Percentiles rank a stretch among this genome's conserved stretches.
phyloP scores from a whole-genome alignment of 2,329 filamentous ascomycete species.

The Fusarium drepaniforme region DNA sequence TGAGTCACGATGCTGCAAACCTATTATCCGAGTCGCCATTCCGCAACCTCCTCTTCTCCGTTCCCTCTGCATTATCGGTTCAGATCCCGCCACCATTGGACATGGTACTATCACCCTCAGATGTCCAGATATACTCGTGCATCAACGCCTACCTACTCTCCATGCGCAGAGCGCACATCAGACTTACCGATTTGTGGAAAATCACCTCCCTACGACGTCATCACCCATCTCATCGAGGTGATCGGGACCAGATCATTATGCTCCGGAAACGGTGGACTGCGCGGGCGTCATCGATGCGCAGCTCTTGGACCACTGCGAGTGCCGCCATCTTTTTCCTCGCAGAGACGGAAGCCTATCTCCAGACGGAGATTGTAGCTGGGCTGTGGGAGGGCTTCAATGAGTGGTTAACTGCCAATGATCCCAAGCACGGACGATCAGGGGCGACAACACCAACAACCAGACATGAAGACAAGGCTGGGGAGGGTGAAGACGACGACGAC shows the following conservation, averaged over 20 bases:
- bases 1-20: slow-evolving; percentile 47
- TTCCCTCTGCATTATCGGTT: slow-evolving; percentile 76
- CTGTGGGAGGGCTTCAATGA: slow-evolving; percentile 83
- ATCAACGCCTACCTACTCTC: slow-evolving; percentile 90
- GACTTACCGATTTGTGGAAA: slow-evolving; percentile 89
- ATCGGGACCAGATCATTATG: slow-evolving; percentile 69
- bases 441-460: slow-evolving; percentile 40
- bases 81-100: slow-evolving; percentile 85
- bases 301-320: slow-evolving; percentile 90
- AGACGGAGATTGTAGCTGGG: slow-evolving; percentile 86
- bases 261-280: slow-evolving; percentile 73
- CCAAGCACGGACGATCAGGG: slow-evolving; percentile 41
- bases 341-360: slow-evolving; percentile 88
- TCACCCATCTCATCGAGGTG: slow-evolving; percentile 76
- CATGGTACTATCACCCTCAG: slow-evolving; percentile 82
- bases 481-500: slow-evolving; percentile 15
- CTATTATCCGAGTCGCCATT: slow-evolving; percentile 71
- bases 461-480: slow-evolving; percentile 15
- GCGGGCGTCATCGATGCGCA: slow-evolving; percentile 77
- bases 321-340: slow-evolving; percentile 90
- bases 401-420: slow-evolving; percentile 73
- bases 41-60: slow-evolving; percentile 84
- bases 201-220: slow-evolving; percentile 82
- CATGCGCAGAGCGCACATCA: slow-evolving; percentile 86
- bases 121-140: slow-evolving; percentile 84